phyloP scores from a whole-genome alignment of 352 stramenopile species.

The Phytophthora idaei region DNA sequence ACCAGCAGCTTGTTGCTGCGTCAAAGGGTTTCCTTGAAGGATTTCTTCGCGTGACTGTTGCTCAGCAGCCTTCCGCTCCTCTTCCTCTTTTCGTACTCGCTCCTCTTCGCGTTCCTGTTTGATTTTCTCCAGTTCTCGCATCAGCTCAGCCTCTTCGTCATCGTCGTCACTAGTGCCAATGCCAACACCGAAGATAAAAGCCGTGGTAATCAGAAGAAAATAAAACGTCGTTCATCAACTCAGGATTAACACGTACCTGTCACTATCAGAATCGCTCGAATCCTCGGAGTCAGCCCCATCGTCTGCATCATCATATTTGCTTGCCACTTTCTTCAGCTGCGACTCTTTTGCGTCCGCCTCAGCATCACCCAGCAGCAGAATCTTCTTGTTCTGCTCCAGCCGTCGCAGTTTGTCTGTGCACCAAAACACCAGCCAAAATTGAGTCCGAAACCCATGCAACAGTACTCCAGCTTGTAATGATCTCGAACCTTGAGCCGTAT shows the following conservation, averaged over 20 bases:
- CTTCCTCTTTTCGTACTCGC: constrained; percentile 89
- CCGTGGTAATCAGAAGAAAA: not conserved
- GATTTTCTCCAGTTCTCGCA: constrained; percentile 98
- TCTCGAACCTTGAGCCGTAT: constrained; percentile 72
- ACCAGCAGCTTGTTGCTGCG: constrained; percentile 44
- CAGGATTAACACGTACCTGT: constrained; percentile 46
- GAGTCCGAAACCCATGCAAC: not conserved
- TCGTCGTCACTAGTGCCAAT: constrained; percentile 77
- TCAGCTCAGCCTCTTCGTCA: constrained; percentile 97
- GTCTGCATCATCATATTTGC: constrained; percentile 92
- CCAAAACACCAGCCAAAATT: not conserved
- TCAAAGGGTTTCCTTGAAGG: constrained; percentile 94
- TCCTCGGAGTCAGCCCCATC: constrained; percentile 73
- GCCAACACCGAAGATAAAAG: not conserved
- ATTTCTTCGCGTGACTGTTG: constrained; percentile 91
- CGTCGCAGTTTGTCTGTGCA: constrained; percentile 63
- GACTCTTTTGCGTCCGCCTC: constrained; percentile 80
- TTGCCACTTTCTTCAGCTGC: constrained; percentile 87
- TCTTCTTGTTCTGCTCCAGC: constrained; percentile 86
- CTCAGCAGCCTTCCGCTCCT: constrained; percentile 79
- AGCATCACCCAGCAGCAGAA: constrained; percentile 75
- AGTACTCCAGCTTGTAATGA: not conserved
- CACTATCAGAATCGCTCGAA: constrained; percentile 76
- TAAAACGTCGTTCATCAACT: not conserved
- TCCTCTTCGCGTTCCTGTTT: constrained; percentile 95